Conservation (phyloP, 2,329 filamentous ascomycete genomes). For the Curvularia sp. region DNA sequence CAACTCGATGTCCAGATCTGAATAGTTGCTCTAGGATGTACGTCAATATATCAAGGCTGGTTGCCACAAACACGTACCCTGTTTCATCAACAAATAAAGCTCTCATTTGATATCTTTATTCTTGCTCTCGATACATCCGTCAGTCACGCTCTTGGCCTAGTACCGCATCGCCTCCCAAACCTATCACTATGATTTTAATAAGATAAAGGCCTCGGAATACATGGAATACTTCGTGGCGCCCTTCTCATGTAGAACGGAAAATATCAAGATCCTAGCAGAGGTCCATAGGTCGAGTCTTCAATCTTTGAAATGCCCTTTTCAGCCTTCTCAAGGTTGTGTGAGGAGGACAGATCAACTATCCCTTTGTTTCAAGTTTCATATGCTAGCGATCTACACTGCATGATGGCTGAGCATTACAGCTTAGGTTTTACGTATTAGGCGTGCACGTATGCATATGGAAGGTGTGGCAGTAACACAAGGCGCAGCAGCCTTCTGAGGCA, state of each 20-base stretch:
- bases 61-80: background rate
- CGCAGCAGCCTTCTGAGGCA: background rate
- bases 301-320: background rate
- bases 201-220: background rate
- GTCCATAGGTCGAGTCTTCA: background rate
- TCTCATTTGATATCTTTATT: background rate
- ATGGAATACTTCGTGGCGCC: background rate
- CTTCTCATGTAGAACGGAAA: background rate
- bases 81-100: no score
- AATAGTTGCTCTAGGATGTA: background rate
- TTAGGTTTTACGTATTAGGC: no score
- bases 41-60: background rate
- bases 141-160: background rate
- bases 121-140: background rate
- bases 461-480: background rate
- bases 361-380: background rate
- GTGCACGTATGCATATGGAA: no score
- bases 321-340: background rate
- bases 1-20: constrained; percentile 24
- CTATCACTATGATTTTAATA: background rate
- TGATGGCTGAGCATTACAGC: no score
- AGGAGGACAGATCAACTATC: background rate
- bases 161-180: background rate
- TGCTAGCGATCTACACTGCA: background rate
- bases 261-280: background rate